These are phyloP conservation scores for Phytophthora tubulina DNA, from an alignment of 352 stramenopile species.

Conservation along the genomic window DNA sequence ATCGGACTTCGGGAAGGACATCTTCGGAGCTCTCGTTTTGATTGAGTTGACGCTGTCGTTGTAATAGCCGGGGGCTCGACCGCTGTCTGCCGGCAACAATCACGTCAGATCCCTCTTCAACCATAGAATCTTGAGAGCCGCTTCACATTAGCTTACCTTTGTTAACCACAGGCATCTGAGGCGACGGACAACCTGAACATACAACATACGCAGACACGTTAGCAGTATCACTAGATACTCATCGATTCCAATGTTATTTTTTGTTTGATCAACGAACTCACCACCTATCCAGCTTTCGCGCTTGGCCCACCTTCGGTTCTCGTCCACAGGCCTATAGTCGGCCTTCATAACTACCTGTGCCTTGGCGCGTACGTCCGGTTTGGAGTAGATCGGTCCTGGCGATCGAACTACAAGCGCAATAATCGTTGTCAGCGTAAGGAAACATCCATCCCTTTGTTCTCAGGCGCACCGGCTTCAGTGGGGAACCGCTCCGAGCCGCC, in stretches of 20 bases:
- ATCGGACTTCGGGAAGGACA: conserved; percentile 82
- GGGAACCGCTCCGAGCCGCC: conserved; percentile 81
- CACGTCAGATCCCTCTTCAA: conserved; percentile 2
- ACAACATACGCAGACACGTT: conserved; percentile 4
- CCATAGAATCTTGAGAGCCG: no score
- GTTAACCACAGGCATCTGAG: conserved; percentile 63
- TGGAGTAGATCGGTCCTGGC: conserved; percentile 79
- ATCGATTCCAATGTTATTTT: background rate
- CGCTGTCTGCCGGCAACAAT: conserved; percentile 50
- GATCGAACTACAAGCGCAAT: conserved; percentile 53
- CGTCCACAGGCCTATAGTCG: conserved; percentile 74
- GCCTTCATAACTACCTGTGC: conserved; percentile 77
- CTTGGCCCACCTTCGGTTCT: conserved; percentile 74
- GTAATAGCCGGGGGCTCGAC: conserved; percentile 75
- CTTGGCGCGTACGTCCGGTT: conserved; percentile 64
- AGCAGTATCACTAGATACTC: background rate
- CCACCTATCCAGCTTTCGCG: conserved; percentile 88
- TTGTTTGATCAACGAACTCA: conserved; percentile 10
- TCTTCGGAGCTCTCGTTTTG: conserved; percentile 67
- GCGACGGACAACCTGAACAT: conserved; percentile 48
- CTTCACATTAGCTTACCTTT: conserved; percentile 49
- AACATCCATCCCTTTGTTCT: background rate
- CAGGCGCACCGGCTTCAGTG: conserved; percentile 62
- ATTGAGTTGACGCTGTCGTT: conserved; percentile 74
- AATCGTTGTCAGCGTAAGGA: background rate